Evolutionary conservation across 495 filamentous ascomycete genomes (phyloP), one percentile per base, ranked within the genome.

Genomic region (Neurospora sp.): DNA sequence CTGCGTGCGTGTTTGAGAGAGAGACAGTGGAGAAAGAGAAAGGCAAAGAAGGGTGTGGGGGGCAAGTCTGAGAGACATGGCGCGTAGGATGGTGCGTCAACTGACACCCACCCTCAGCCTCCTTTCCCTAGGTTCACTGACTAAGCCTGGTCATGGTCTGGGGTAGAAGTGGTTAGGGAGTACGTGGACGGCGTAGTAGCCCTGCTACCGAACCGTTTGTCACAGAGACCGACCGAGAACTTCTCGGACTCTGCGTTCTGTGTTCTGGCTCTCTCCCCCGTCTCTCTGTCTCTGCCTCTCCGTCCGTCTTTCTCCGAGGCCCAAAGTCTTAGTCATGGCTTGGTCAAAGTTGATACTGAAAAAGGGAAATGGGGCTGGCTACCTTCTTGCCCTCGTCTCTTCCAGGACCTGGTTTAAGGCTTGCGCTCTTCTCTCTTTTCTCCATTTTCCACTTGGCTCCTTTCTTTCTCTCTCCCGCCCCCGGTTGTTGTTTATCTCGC

Each of bases 41-140:
- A 38, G 31, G 9, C 41, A 62, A 38, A 27, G 39, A 23, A 40
- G 31, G 42, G 60, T 37, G 40, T 42, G 71, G 60, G 20, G 72
- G 74, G 73, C 74, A 11, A 72, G 9, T 71, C 70, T 14, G 72
- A 75, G 70, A 76, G 77, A 27, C 20, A 76, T 66, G 54, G 54
- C 54, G 31, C 27, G 54, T 60, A 66, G 54, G 27, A 37, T 66
- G 54, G 54, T 66, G 54, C 54, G 54, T 62, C 54, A 66, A 66
- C 14, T 66, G 54, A 66, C 54, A 35, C 27, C 54, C 54, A 31
- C 54, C 54, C 27, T 66, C 54, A 66, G 54, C 27, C 54, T 66
- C 27, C 54, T 66, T 62, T 66, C 54, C 27, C 54, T 7, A 18
- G 6, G 12, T 35, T 66, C 14, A 66, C 14, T 9, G 54, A 62